These are phyloP conservation scores for Aspergillus saccharolyticus DNA, from an alignment of 495 filamentous ascomycete genomes.

Conservation along the genomic window DNA sequence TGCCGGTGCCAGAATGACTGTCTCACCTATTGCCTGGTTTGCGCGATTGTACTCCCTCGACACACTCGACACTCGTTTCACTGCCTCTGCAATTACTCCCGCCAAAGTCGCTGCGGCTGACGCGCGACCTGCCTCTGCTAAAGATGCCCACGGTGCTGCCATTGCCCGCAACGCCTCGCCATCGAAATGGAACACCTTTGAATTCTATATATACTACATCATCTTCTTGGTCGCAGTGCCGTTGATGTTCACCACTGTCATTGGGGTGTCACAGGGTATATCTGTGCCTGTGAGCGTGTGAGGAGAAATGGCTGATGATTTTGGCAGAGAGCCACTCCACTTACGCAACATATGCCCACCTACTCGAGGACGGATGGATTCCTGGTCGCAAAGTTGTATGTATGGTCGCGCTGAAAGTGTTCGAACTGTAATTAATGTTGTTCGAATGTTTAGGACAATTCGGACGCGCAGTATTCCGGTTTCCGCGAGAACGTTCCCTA, in stretches of 20 bases:
- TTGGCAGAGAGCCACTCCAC: slow-evolving; percentile 70
- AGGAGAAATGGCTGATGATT: slow-evolving; percentile 14
- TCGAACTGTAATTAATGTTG: neutral
- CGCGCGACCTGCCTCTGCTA: slow-evolving; percentile 32
- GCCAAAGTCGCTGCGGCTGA: slow-evolving; percentile 51
- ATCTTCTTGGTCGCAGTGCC: slow-evolving; percentile 65
- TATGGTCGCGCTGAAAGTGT: neutral
- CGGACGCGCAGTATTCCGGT: slow-evolving; percentile 80
- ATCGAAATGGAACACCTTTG: slow-evolving; percentile 77
- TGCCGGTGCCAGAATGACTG: slow-evolving; percentile 36
- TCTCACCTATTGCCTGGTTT: slow-evolving; percentile 18
- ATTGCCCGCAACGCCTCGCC: slow-evolving; percentile 42
- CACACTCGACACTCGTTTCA: slow-evolving; percentile 90
- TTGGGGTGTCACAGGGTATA: slow-evolving; percentile 82
- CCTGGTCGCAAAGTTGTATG: slow-evolving; percentile 85
- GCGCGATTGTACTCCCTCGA: slow-evolving; percentile 53
- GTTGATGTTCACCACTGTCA: slow-evolving; percentile 84
- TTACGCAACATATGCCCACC: slow-evolving; percentile 65
- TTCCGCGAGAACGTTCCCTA: slow-evolving; percentile 86
- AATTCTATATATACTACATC: slow-evolving; percentile 80
- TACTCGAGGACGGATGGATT: slow-evolving; percentile 84
- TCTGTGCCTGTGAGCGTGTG: neutral
- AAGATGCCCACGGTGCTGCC: slow-evolving; percentile 44
- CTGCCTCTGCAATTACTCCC: slow-evolving; percentile 62
- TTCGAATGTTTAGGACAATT: slow-evolving; percentile 61